A percentile compares a stretch with the other conserved stretches of the same genome.
Evolutionary conservation across 768 basidiomycete genomes (phyloP).

Genomic region (Termitomyces sp.): DNA sequence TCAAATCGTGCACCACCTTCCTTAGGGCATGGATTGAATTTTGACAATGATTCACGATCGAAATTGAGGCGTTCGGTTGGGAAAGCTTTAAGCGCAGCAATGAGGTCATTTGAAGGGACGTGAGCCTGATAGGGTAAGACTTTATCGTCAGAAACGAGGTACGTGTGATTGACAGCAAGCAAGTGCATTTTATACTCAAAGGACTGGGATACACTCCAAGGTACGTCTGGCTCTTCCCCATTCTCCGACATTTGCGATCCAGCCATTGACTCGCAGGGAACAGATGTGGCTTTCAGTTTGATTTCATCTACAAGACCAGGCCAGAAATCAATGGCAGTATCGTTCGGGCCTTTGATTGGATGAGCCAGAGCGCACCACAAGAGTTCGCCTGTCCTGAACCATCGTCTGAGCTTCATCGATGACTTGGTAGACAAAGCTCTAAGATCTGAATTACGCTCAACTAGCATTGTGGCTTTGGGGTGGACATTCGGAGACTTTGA

Average conservation of each 20-base stretch:
- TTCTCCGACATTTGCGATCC: conserved; percentile 3
- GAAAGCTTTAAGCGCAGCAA: conserved; percentile 41
- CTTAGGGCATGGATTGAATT: conserved; percentile 49
- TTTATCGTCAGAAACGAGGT: conserved; percentile 45
- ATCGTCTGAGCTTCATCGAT: conserved; percentile 43
- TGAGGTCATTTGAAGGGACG: conserved; percentile 45
- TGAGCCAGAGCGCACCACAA: conserved; percentile 60
- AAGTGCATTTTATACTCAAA: conserved; percentile 64
- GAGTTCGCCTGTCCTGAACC: conserved; percentile 65
- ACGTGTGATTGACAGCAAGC: conserved; percentile 47
- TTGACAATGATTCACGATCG: conserved; percentile 29
- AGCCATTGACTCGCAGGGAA: conserved; percentile 19
- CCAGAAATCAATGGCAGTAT: conserved; percentile 61
- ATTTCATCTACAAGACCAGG: conserved; percentile 63
- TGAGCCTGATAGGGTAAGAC: conserved; percentile 77
- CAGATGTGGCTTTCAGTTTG: conserved; percentile 40
- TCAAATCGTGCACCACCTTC: conserved; percentile 30
- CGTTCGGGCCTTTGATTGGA: conserved; percentile 39
- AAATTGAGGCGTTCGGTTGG: conserved; percentile 39
- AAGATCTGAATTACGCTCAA: conserved; percentile 62
- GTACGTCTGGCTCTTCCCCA: conserved; percentile 17
- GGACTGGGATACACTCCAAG: conserved; percentile 61
- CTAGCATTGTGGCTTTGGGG: conserved; percentile 42
- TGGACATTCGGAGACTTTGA: conserved; percentile 26
- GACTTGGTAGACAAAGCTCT: conserved; percentile 47